Evolutionary conservation across 768 basidiomycete species (phyloP).

Genomic region (Leucocoprinus birnbaumii): DNA sequence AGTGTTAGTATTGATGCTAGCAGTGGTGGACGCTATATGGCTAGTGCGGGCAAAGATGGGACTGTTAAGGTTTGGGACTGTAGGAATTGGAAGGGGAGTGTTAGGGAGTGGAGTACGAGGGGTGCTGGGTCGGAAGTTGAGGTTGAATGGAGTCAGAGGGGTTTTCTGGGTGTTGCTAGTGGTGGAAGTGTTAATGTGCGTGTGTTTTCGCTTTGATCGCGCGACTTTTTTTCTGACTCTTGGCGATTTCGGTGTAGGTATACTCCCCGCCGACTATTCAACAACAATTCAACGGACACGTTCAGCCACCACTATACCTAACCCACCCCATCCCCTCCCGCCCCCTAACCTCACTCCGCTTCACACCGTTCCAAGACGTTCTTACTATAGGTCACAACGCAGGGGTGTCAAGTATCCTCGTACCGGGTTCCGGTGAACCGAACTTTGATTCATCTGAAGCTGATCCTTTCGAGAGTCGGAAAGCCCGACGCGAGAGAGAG

Average conservation of each 20-base stretch:
- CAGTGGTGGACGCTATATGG: slow-evolving; percentile 85
- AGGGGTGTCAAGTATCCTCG: slow-evolving; percentile 82
- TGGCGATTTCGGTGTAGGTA: slow-evolving; percentile 40
- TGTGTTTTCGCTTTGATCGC: slow-evolving; percentile 9
- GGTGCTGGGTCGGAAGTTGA: slow-evolving; percentile 56
- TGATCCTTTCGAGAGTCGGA: slow-evolving; percentile 90
- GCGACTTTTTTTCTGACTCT: slow-evolving; percentile 3
- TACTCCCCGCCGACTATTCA: slow-evolving; percentile 72
- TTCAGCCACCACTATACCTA: slow-evolving; percentile 80
- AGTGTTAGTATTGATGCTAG: slow-evolving; percentile 84
- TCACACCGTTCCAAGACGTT: slow-evolving; percentile 87
- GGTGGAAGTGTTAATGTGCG: slow-evolving; percentile 84
- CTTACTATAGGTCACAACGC: slow-evolving; percentile 74
- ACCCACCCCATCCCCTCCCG: slow-evolving; percentile 83
- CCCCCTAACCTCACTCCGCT: slow-evolving; percentile 73
- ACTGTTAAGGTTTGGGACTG: slow-evolving; percentile 96
- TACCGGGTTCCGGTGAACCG: slow-evolving; percentile 91
- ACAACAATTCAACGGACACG: slow-evolving; percentile 41
- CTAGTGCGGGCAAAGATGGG: slow-evolving; percentile 85
- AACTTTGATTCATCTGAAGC: slow-evolving; percentile 94
- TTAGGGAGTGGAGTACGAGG: slow-evolving; percentile 73
- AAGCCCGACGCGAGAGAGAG: slow-evolving; percentile 82
- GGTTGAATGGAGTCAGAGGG: slow-evolving; percentile 84
- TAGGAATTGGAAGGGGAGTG: slow-evolving; percentile 88
- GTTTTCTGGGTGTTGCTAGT: slow-evolving; percentile 75